Percentiles rank a stretch among this genome's conserved stretches.
These are phyloP conservation scores for Lathyrus aphaca DNA, from an alignment of 306 rosid genomes.

Conservation along the genomic window DNA sequence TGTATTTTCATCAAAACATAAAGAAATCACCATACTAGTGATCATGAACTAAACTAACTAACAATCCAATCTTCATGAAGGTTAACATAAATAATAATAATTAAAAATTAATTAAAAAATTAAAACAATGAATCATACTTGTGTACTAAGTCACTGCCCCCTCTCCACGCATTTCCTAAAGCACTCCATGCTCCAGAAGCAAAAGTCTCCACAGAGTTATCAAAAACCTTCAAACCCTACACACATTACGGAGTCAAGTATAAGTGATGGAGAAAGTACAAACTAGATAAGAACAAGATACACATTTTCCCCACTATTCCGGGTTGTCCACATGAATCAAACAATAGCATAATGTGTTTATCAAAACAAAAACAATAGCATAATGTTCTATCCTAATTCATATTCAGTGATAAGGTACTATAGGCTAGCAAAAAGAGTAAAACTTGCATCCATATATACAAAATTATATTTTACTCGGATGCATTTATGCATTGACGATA, in stretches of 20 bases:
- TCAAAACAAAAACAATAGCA: not conserved
- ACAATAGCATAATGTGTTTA: not conserved
- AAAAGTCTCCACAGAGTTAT: slow-evolving; percentile 87
- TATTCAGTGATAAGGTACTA: not conserved
- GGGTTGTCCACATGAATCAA: not conserved
- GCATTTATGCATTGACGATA: not conserved
- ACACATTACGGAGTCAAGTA: slow-evolving; percentile 31
- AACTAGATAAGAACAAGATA: slow-evolving; percentile 7
- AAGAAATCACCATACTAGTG: not conserved
- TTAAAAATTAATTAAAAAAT: not conserved
- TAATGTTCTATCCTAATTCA: not conserved
- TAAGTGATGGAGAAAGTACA: slow-evolving; percentile 26
- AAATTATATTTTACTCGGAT: slow-evolving; percentile 6
- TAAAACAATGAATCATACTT: slow-evolving; percentile 56
- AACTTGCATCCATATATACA: slow-evolving; percentile 19
- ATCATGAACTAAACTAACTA: slow-evolving; percentile 16
- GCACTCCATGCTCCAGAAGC: slow-evolving; percentile 98
- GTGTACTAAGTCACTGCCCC: slow-evolving; percentile 71
- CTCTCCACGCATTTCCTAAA: slow-evolving; percentile 87
- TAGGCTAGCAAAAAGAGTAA: slow-evolving; percentile 15
- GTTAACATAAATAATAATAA: not conserved
- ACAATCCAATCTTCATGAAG: slow-evolving; percentile 4
- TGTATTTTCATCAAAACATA: slow-evolving; percentile 26
- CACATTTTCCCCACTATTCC: not conserved
- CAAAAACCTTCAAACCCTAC: slow-evolving; percentile 86